Evolutionary conservation across 768 basidiomycete species (phyloP).

Genomic region (Mycena vulgaris): DNA sequence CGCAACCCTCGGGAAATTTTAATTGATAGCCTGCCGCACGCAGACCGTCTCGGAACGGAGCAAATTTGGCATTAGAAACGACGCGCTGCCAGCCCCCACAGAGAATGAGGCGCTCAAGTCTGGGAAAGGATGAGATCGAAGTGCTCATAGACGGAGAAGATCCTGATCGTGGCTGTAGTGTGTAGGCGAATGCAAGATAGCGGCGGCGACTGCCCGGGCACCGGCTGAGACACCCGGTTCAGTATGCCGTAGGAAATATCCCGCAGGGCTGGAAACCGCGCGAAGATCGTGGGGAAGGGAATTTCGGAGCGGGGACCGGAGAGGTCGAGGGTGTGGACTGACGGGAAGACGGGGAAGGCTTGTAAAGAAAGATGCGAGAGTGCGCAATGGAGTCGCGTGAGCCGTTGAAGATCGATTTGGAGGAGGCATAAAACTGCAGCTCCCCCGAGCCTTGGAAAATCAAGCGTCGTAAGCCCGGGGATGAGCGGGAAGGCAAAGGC

Average conservation of each 20-base stretch:
- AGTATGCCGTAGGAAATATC: constrained; percentile 25
- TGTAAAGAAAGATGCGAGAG: background rate
- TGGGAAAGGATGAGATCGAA: too few species aligned
- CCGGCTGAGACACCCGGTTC: background rate
- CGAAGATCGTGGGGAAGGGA: constrained; percentile 11
- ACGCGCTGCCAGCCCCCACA: too few species aligned
- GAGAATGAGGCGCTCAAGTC: too few species aligned
- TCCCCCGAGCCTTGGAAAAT: background rate
- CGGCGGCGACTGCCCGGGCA: too few species aligned
- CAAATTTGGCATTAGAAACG: too few species aligned
- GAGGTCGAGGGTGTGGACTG: background rate
- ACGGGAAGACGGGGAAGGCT: background rate
- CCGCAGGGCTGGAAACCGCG: constrained; percentile 15
- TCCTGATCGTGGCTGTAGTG: too few species aligned
- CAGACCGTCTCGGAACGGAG: too few species aligned
- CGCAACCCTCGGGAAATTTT: too few species aligned
- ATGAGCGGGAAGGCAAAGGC: background rate
- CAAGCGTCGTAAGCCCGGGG: background rate
- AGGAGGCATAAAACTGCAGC: background rate
- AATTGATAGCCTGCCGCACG: too few species aligned
- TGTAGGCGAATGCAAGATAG: too few species aligned
- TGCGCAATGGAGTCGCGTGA: constrained; percentile 9
- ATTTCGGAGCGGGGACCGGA: background rate
- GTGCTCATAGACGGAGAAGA: too few species aligned
- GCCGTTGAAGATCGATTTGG: background rate